Base-by-base conservation (phyloP, 2,329 filamentous ascomycete species). In the Clarireedia sp. region DNA sequence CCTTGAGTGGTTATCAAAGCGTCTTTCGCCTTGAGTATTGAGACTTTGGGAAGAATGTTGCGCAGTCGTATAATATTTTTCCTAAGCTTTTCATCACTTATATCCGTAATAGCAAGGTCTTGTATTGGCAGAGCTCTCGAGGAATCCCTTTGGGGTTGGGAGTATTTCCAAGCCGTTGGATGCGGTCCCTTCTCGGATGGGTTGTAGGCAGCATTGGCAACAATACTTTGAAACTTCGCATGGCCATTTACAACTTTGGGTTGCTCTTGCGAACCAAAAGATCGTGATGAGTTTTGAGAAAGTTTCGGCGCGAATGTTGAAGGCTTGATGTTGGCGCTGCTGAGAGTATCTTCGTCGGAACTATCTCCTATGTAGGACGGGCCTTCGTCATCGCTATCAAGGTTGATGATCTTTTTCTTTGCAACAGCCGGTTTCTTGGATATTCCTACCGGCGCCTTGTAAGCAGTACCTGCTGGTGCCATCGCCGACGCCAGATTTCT, bases 391-490 rank as follows among this genome's bases (percentile, higher is more conserved):
- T 82, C 79, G 5, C 79, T 78, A 55, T 80, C 77, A 2, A 75
- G 73, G n/a, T 71, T 70, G 55, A 78, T 73, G 16, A 76, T 72
- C 21, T 23, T 29, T 40, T 45, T 45, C 26, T 48, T 74, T 24
- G 77, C 63, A 53, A 46, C 69, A 45, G 77, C 73, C 21, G 71
- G 68, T 16, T 68, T 66, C 47, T 70, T 68, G 51, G 70, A 67
- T 2, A 72, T 66, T 38, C 69, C 69, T 36, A 62, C 61, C 12
- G 74, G 78, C 40, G 80, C 75, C 60, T 81, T 79, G 65, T 87
- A 92, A 9, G 77, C 70, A 0, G 90, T 95, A 6, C 90, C 87
- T 46, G 83, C 79, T 26, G 90, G 88, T 37, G 89, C 87, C 75
- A 95, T 86, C 45, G 81, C 72, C 59, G 76, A 83, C 21, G 78